Conservation (phyloP, 495 filamentous ascomycete genomes). For the Aspergillus carlsbadensis region DNA sequence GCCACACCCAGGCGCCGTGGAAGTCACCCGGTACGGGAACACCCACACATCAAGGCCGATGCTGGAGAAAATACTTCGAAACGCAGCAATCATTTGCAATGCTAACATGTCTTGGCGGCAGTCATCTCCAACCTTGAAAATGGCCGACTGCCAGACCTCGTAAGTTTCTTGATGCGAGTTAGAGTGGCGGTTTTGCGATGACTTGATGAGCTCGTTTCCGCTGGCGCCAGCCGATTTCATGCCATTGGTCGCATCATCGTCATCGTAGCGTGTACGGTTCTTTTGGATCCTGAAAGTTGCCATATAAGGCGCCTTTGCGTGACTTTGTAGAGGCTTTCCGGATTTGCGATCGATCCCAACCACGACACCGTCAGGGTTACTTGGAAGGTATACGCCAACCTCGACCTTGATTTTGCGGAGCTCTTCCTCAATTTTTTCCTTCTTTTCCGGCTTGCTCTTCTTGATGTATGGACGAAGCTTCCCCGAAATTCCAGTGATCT, state of each 20-base stretch:
- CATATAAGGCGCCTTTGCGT: slow-evolving; percentile 98
- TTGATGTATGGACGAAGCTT: slow-evolving; percentile 94
- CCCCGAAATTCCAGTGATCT: slow-evolving; percentile 92
- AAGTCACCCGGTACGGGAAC: slow-evolving; percentile 95
- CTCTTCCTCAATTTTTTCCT: slow-evolving; percentile 98
- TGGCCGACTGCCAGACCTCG: slow-evolving; percentile 97
- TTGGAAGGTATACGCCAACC: slow-evolving; percentile 94
- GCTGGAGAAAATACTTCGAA: slow-evolving; percentile 91
- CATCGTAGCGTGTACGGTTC: slow-evolving; percentile 48
- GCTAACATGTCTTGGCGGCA: slow-evolving; percentile 96
- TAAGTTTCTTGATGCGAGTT: slow-evolving; percentile 53
- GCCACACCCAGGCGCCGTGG: slow-evolving; percentile 96
- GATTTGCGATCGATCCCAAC: slow-evolving; percentile 97
- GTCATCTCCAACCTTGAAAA: slow-evolving; percentile 99
- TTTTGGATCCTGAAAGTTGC: slow-evolving; percentile 96
- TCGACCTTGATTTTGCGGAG: slow-evolving; percentile 94
- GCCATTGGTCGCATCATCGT: slow-evolving; percentile 14
- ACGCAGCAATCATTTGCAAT: slow-evolving; percentile 95
- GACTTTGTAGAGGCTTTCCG: slow-evolving; percentile 93
- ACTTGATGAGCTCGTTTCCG: slow-evolving; percentile 50
- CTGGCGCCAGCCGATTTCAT: slow-evolving; percentile 34
- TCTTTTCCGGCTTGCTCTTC: slow-evolving; percentile 92
- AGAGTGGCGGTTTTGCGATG: slow-evolving; percentile 37
- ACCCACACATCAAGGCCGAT: slow-evolving; percentile 96
- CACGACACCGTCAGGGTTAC: slow-evolving; percentile 94